A percentile compares a stretch with the other conserved stretches of the same genome.
Evolutionary conservation across 2,329 filamentous ascomycete genomes (phyloP).

Genomic region (Tolypocladium amazonense): DNA sequence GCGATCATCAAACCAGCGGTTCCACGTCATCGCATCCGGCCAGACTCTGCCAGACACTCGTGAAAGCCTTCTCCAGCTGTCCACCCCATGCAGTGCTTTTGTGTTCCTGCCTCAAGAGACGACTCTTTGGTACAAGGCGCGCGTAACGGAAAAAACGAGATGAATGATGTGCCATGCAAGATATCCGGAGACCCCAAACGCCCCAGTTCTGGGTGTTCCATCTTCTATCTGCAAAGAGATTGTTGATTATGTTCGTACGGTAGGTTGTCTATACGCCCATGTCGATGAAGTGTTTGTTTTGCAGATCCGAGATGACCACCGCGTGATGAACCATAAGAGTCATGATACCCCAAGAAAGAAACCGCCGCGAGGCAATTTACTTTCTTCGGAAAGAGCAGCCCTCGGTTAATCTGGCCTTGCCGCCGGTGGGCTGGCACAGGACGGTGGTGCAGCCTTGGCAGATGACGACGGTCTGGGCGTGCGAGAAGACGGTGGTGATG

Average conservation of each 20-base stretch:
- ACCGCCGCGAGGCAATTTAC: constrained; percentile 56
- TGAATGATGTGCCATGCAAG: constrained; percentile 53
- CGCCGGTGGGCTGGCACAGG: constrained; percentile 98
- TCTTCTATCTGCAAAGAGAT: constrained; percentile 59
- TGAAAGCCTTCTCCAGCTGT: constrained; percentile 49
- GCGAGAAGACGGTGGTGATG: constrained; percentile 99
- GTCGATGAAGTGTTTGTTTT: constrained; percentile 36
- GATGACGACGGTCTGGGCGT: constrained; percentile 99
- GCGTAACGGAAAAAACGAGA: constrained; percentile 34
- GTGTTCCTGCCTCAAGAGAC: constrained; percentile 27
- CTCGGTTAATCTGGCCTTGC: constrained; percentile 97
- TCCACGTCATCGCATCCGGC: constrained; percentile 50
- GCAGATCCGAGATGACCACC: constrained; percentile 50
- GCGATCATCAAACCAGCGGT: constrained; percentile 51
- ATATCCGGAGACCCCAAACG: constrained; percentile 74
- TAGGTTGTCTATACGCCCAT: constrained; percentile 37
- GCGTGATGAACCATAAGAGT: constrained; percentile 36
- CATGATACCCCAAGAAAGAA: constrained; percentile 39
- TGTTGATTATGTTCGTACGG: constrained; percentile 36
- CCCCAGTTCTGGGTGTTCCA: constrained; percentile 55
- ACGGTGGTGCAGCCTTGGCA: constrained; percentile 99
- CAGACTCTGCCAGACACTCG: constrained; percentile 37
- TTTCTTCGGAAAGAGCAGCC: constrained; percentile 99
- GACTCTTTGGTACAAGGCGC: constrained; percentile 34
- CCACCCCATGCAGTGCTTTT: constrained; percentile 44